A percentile compares a stretch with the other conserved stretches of the same genome.
phyloP scores from a whole-genome alignment of 306 rosid genomes.

The Notholithocarpus densiflorus region DNA sequence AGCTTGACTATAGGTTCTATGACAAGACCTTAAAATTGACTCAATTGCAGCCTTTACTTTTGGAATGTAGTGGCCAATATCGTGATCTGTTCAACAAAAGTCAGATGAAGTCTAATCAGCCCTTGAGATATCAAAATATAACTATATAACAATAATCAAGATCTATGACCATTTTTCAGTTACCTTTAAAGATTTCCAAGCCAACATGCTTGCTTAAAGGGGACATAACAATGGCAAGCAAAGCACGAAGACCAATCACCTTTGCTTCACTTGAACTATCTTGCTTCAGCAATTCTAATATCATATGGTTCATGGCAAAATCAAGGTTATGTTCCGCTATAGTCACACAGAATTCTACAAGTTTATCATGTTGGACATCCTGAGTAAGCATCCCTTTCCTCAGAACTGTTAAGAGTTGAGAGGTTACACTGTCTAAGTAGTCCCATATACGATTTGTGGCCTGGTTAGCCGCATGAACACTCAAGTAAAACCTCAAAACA shows the following conservation, averaged over 20 bases:
- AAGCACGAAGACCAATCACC: conserved; percentile 98
- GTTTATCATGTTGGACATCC: conserved; percentile 97
- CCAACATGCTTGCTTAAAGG: conserved; percentile 87
- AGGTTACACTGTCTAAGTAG: conserved; percentile 89
- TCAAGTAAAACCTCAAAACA: conserved; percentile 91
- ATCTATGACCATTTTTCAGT: conserved; percentile 6
- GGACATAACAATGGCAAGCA: conserved; percentile 88
- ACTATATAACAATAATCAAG: not conserved
- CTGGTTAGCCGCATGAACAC: conserved; percentile 86
- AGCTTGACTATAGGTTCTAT: conserved; percentile 82
- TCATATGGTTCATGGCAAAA: conserved; percentile 98
- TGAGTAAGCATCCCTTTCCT: conserved; percentile 98
- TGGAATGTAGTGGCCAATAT: conserved; percentile 89
- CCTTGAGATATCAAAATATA: conserved; percentile 15
- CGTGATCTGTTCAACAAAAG: conserved; percentile 69
- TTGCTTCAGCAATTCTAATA: conserved; percentile 89
- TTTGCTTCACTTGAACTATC: conserved; percentile 95
- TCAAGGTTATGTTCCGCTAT: conserved; percentile 98
- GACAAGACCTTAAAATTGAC: conserved; percentile 80
- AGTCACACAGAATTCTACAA: conserved; percentile 96
- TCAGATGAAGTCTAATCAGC: conserved; percentile 14
- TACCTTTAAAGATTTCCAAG: conserved; percentile 88
- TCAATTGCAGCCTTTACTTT: conserved; percentile 98
- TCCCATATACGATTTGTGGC: conserved; percentile 93
- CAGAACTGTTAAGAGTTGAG: conserved; percentile 82